Evolutionary conservation across 306 rosid genomes (phyloP), one percentile per base, ranked within the genome.

Genomic region (Casuarina glauca): DNA sequence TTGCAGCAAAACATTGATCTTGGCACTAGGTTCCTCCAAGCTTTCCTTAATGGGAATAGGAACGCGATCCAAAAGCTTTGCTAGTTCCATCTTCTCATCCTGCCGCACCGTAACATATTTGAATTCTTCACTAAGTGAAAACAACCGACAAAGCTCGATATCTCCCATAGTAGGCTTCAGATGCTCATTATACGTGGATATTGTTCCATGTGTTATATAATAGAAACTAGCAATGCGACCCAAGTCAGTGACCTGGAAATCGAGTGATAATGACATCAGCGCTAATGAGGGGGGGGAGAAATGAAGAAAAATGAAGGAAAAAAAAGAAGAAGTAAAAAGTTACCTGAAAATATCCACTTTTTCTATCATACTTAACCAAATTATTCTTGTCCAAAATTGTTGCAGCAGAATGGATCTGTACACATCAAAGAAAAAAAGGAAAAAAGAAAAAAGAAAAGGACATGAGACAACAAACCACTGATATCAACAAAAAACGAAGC

Each of bases 81-180:
- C 97, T 16, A 94, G 85, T 78, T 94, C 98, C 95, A 90, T 89
- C 81, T 92, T 94, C 80, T 94, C 98, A 78, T 94, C 97, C 79
- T 89, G 97, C 82, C 98, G 83, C 44, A 94, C 97, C 36, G 92
- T 88, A 19, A 94, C 98, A 72, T 94, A 92, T 82, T 94, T 94
- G 72, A 94, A 94, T 80, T 94, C 98, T 82, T 94, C 98, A 82
- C 98, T 94, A 79, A 94, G 76, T 5, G 98, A 92, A 89, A 94
- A 94, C 82, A 94, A 78, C 32, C 95, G 91, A 74, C 96, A 94
- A 57, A 94, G 93, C 79, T 92, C 98, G 44, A 89, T 92, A 81
- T 94, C 97, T 45, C 97, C 97, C 98, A 90, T 94, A 19, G 93
- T 92, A 73, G 97, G 98, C 85, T 94, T 94, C 93, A 94, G 82